A percentile compares a stretch with the other conserved stretches of the same genome.
Conservation (phyloP, 768 basidiomycete species). For the Suillus ampliporus region DNA sequence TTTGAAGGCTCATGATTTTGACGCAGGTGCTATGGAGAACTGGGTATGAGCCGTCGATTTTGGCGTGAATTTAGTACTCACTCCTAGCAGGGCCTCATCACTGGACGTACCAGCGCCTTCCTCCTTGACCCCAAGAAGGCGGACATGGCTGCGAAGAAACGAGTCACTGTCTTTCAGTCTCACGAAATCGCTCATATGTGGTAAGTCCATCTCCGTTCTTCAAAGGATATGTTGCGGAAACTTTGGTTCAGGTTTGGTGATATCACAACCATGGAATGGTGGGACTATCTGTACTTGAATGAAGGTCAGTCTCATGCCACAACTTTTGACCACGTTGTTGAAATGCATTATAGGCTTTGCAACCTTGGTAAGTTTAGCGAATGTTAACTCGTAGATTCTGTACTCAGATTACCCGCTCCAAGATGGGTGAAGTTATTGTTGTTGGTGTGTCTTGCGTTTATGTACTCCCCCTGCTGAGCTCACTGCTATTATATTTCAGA, state of each 20-base stretch:
- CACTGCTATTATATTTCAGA: constrained; percentile 41
- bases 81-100: constrained; percentile 74
- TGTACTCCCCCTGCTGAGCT: not conserved
- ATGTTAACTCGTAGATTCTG: not conserved
- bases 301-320: constrained; percentile 54
- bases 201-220: constrained; percentile 39
- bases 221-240: constrained; percentile 17
- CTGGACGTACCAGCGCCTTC: constrained; percentile 82
- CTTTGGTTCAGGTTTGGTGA: constrained; percentile 73
- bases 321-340: constrained; percentile 8
- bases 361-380: constrained; percentile 60
- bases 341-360: constrained; percentile 66
- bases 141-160: constrained; percentile 76
- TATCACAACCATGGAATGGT: constrained; percentile 94
- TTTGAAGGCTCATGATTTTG: constrained; percentile 79
- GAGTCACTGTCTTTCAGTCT: constrained; percentile 76
- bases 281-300: constrained; percentile 84
- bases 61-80: constrained; percentile 10
- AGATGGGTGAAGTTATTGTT: constrained; percentile 91
- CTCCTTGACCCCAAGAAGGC: constrained; percentile 78
- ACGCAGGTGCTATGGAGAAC: constrained; percentile 93
- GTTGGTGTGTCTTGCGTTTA: constrained; percentile 52
- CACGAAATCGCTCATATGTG: constrained; percentile 92
- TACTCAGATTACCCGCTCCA: constrained; percentile 14
- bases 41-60: constrained; percentile 51